Base-by-base conservation (phyloP, 2,329 filamentous ascomycete species). In the Ciborinia camelliae region DNA sequence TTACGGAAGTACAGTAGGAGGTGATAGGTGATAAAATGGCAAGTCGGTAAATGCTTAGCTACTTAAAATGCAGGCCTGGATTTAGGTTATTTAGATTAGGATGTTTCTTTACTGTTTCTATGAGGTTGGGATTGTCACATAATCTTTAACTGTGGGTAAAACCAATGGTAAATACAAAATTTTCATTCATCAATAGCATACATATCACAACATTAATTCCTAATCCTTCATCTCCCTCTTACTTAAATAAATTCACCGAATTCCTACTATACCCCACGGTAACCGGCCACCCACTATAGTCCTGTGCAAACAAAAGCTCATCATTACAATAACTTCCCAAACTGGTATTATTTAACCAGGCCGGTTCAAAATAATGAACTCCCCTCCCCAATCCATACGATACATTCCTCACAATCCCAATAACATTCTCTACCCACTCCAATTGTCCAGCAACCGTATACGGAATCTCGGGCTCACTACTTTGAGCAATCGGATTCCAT, bases 331-430 rank as follows among this genome's bases (percentile, higher is more conserved):
- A 85, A 39, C 86, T 88, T 1, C 88, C 87, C 61, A 90, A 74
- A 0, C 77, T 82, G 20, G 83, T 81, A 74, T 65, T 65, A 30
- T 68, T 70, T 45, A 70, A 60, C 67, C 68, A 69, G 7, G 84
- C 86, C 0, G 87, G 87, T 73, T 91, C 88, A 88, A 88, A 91
- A 71, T 91, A 91, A 68, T 86, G 89, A 10, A 91, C 60, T 1
- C 77, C 76, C 54, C 67, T 70, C 0, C 88, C 89, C 37, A 80
- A 75, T 0, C 86, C 86, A 6, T 81, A 80, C 0, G 77, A 79
- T 0, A 86, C 81, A 1, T 77, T 79, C 4, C 78, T 77, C 0
- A 90, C 82, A 4, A 86, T 79, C 1, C 77, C 77, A 0, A 86
- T 86, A 12, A 91, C 80, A 66, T 82, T 76, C 73, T 83, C 78